Evolutionary conservation across 768 basidiomycete species (phyloP), one percentile per base, ranked within the genome.

Genomic region (Rhodotorula graminis): DNA sequence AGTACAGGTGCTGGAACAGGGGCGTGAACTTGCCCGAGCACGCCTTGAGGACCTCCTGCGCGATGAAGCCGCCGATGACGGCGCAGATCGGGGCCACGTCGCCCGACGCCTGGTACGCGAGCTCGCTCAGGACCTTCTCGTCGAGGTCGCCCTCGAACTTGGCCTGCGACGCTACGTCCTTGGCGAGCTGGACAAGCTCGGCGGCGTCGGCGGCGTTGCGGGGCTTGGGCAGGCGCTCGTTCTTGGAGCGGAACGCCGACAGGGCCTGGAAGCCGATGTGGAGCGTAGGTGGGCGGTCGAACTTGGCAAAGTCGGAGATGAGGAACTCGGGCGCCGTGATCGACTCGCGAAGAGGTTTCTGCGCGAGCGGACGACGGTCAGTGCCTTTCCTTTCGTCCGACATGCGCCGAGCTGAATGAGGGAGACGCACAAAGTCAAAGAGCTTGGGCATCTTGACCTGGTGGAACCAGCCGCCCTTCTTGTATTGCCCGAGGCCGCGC

Each of bases 371-470:
- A 12, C 2, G n/a, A 14, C 7, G 14, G 47, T 59, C 46, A 23
- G 5, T 8, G 9, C 2, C 2, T 15, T 11, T 18, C 2, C 46
- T 23, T 8, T 27, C 37, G 42, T 14, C 21, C 23, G 50, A 61
- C 42, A 27, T 21, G 40, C 25, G n/a, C n/a, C n/a, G n/a, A n/a
- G n/a, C n/a, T n/a, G n/a, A n/a, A n/a, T n/a, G 61, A 21, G 29
- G 52, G 25, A 7, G 14, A 85, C 93, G 79, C 78, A 97, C 95
- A 78, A 97, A 99, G 80, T 93, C 87, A 61, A 97, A 83, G 62
- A 93, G 85, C 83, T 95, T 98, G 18, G 96, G 96, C 93, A 97
- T 95, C 84, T 98, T 99, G 74, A 98, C 93, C 81, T 99, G 96
- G 14, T 91, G 93, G 81, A 97, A 99, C 72, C 94, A 90, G 50